phyloP scores from a whole-genome alignment of 495 filamentous ascomycete species.

The Penicillium goetzii region DNA sequence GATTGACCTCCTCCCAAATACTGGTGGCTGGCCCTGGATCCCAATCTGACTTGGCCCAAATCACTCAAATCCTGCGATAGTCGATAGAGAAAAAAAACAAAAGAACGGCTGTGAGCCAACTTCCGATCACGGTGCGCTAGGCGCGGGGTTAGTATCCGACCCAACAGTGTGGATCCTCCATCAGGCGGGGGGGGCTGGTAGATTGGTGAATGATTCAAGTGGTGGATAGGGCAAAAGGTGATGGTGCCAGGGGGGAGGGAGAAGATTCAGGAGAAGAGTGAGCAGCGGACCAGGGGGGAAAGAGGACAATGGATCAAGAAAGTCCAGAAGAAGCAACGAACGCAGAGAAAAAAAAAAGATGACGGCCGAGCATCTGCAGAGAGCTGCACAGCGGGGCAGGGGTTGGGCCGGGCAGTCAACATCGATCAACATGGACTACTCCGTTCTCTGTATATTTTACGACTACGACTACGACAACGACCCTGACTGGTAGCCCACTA shows the following conservation, averaged over 20 bases:
- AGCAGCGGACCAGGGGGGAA: background rate
- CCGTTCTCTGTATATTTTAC: background rate
- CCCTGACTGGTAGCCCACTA: slow-evolving; percentile 4
- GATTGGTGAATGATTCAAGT: background rate
- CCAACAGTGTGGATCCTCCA: slow-evolving; percentile 22
- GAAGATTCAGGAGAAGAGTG: background rate
- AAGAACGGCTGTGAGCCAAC: slow-evolving; percentile 6
- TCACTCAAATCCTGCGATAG: background rate
- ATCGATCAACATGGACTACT: background rate
- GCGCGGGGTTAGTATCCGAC: slow-evolving; percentile 17
- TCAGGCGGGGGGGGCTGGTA: slow-evolving; percentile 10
- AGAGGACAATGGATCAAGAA: background rate
- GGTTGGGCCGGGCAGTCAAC: background rate
- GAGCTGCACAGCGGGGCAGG: slow-evolving; percentile 7
- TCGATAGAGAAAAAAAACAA: slow-evolving; percentile 3
- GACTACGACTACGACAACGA: slow-evolving; percentile 1
- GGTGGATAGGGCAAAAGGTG: slow-evolving; percentile 5
- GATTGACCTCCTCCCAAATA: background rate
- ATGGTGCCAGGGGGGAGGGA: slow-evolving; percentile 1
- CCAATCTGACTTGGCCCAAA: background rate
- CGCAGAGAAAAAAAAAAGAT: background rate
- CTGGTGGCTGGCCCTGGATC: slow-evolving; percentile 23
- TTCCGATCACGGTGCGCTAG: slow-evolving; percentile 23
- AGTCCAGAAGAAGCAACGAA: slow-evolving; percentile 9
- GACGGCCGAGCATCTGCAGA: slow-evolving; percentile 5